Base-by-base conservation (phyloP, 768 basidiomycete genomes). In the Lyophyllum semitale region DNA sequence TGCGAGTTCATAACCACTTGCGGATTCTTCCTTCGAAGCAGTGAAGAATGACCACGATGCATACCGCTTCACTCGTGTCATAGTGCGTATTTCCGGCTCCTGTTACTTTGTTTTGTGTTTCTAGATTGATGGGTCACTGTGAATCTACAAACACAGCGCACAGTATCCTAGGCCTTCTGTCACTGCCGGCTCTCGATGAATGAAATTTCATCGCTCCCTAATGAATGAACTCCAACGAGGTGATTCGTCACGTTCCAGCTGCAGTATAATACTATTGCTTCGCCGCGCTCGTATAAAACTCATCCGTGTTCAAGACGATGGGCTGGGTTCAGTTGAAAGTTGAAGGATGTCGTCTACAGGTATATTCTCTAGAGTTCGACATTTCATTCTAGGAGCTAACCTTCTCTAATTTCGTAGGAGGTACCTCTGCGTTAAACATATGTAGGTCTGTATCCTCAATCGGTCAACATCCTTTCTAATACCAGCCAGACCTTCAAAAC, bases 401-500 rank as follows among this genome's bases (percentile, higher is more conserved):
- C 27, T 51, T 26, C 27, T 9, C 29, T 12, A 38, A 50, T 53
- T 30, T 25, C 6, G 33, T 20, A 57, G 55, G 58, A 61, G 74
- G 73, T 54, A 69, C 69, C 51, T 71, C 68, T 46, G 69, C 63
- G 26, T 66, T 79, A 51, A 78, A 78, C 61, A 67, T 61, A 23
- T 73, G 78, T 76, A 51, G 51, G 69, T 61, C 18, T 15, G 9
- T 45, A 17, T 48, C 30, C 17, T 42, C 8, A 40, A 35, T 23
- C 29, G 15, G n/a, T 56, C 27, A 26, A 13, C n/a, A 57, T 23
- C 33, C 46, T 32, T 47, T 51, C 42, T 2, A 63, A 43, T 33
- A 35, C 41, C 32, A 27, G 32, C 20, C 37, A 88, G 87, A 84
- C 67, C 72, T 89, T 23, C 84, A 87, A 64, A 69, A 68, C n/a